A percentile compares a stretch with the other conserved stretches of the same genome.
Evolutionary conservation across 768 basidiomycete genomes (phyloP).

Genomic region (Holtermanniella nyarrowii): DNA sequence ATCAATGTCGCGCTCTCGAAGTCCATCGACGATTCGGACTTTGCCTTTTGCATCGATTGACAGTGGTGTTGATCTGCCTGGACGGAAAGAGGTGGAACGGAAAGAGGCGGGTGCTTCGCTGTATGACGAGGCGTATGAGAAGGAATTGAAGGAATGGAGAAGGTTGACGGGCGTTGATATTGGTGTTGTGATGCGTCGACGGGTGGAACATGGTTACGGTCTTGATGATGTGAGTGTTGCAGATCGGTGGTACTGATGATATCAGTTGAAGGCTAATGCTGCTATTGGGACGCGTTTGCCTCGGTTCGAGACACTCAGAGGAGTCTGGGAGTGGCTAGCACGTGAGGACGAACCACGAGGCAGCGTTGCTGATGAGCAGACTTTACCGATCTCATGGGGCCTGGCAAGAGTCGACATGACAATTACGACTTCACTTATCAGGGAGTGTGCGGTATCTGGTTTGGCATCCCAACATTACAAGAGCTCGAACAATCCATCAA

Average conservation of each 20-base stretch:
- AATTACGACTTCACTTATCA: constrained; percentile 28
- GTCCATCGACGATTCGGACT: not conserved
- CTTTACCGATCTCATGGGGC: constrained; percentile 26
- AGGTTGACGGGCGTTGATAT: constrained; percentile 24
- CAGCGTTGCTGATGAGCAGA: constrained; percentile 8
- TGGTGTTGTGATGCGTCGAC: constrained; percentile 24
- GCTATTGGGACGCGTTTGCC: constrained; percentile 27
- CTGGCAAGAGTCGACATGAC: constrained; percentile 11
- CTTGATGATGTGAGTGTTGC: constrained; percentile 26
- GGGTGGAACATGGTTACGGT: constrained; percentile 36
- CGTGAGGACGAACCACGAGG: constrained; percentile 14
- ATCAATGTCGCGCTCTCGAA: not conserved
- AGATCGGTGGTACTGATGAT: not conserved
- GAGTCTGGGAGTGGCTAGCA: constrained; percentile 32
- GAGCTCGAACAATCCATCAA: not conserved
- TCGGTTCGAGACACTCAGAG: constrained; percentile 18
- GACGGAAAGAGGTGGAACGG: constrained; percentile 5
- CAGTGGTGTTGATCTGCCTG: not conserved
- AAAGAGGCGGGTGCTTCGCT: constrained; percentile 7
- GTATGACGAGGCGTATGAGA: constrained; percentile 12
- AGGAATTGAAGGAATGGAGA: constrained; percentile 3
- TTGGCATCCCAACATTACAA: constrained; percentile 1
- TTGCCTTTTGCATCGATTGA: too few relatives aligned
- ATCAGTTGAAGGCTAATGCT: constrained; percentile 28
- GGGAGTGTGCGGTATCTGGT: constrained; percentile 35